Evolutionary conservation across 2,329 filamentous ascomycete species (phyloP).

Genomic region (Penicillium nordicum): DNA sequence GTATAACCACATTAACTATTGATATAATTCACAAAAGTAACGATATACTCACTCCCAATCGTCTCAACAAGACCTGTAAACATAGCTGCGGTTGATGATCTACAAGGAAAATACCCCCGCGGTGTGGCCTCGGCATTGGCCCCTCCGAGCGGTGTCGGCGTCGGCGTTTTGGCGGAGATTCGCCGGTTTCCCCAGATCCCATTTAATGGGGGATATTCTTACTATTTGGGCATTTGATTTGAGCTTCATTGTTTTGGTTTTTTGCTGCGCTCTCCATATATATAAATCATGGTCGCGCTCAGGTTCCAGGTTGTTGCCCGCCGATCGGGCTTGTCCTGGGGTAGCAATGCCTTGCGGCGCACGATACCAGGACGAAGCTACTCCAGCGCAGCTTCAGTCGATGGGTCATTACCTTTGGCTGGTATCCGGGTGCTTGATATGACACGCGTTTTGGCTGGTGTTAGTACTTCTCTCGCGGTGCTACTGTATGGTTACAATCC

Average conservation of each 20-base stretch:
- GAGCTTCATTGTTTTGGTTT: neutral
- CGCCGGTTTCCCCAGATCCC: slow-evolving; percentile 15
- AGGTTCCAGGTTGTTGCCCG: slow-evolving; percentile 25
- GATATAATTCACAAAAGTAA: neutral
- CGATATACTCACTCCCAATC: slow-evolving; percentile 72
- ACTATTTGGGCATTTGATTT: slow-evolving; percentile 1
- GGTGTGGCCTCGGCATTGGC: slow-evolving; percentile 20
- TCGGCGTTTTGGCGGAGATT: slow-evolving; percentile 28
- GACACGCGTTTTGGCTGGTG: slow-evolving; percentile 91
- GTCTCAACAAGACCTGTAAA: slow-evolving; percentile 94
- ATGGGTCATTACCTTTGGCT: slow-evolving; percentile 65
- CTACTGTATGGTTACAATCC: neutral
- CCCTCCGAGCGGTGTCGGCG: slow-evolving; percentile 25
- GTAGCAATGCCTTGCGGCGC: slow-evolving; percentile 21
- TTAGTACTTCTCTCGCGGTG: slow-evolving; percentile 48
- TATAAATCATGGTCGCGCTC: slow-evolving; percentile 23
- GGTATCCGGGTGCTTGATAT: slow-evolving; percentile 91
- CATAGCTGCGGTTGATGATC: slow-evolving; percentile 55
- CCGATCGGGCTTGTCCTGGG: slow-evolving; percentile 20
- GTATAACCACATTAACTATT: slow-evolving; percentile 26
- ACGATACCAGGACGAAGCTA: slow-evolving; percentile 32
- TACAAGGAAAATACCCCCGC: slow-evolving; percentile 12
- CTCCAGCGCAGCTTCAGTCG: slow-evolving; percentile 41
- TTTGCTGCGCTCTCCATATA: neutral
- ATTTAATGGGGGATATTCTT: slow-evolving; percentile 12